phyloP scores from a whole-genome alignment of 1,139 yeast genomes.

The Hansenula lynferdii region DNA sequence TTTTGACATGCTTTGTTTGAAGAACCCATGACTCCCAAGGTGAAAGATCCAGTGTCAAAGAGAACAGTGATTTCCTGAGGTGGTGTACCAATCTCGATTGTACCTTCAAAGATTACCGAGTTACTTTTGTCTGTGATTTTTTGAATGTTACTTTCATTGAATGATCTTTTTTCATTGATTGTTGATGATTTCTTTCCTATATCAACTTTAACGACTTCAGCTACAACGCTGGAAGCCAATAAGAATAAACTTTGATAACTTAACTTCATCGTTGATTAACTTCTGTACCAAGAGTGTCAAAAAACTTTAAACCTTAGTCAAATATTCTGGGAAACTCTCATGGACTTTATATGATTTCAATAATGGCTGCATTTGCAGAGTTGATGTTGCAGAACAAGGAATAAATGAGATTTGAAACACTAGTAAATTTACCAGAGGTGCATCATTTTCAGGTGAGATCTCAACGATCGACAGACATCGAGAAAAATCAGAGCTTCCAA shows the following conservation, averaged over 20 bases:
- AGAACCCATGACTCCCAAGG: slow-evolving; percentile 41
- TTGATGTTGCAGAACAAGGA: neutral
- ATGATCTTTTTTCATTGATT: neutral
- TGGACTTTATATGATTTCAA: neutral
- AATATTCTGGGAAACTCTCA: neutral
- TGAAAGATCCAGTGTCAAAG: slow-evolving; percentile 63
- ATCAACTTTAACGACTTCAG: neutral
- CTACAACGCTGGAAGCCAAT: neutral
- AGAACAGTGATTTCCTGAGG: slow-evolving; percentile 38
- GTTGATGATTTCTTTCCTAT: neutral
- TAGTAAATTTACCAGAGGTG: neutral
- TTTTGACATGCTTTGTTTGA: slow-evolving; percentile 10
- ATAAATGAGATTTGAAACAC: neutral
- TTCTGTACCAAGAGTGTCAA: neutral
- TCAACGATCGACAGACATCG: no score
- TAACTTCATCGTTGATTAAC: neutral
- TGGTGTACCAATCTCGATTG: slow-evolving; percentile 45
- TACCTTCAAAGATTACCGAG: slow-evolving; percentile 14
- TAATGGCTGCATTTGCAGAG: neutral
- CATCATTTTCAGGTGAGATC: neutral
- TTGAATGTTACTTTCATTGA: neutral
- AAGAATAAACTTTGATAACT: neutral
- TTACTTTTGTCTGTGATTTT: neutral
- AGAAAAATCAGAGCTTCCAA: no score
- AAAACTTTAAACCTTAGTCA: neutral